phyloP scores from a whole-genome alignment of 257 asterid species.

The Gardenia jasminoides region DNA sequence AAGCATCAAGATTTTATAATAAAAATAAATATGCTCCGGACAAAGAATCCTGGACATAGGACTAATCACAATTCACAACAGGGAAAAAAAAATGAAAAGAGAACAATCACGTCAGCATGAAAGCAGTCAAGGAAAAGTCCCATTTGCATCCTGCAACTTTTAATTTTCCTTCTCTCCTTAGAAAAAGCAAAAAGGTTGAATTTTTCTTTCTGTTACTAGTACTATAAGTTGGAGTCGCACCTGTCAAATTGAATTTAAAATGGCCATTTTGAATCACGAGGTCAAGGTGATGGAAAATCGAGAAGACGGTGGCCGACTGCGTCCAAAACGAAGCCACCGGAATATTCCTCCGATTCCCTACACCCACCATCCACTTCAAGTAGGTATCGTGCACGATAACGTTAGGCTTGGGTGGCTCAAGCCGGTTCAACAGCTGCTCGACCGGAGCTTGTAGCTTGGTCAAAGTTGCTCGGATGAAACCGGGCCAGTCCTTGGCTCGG shows the following conservation, averaged over 20 bases:
- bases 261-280: constrained; percentile 42
- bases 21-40: too few species aligned
- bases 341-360: constrained; percentile 60
- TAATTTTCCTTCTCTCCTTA: too few species aligned
- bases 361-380: constrained; percentile 46
- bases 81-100: too few species aligned
- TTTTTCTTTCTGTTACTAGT: too few species aligned
- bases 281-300: constrained; percentile 47
- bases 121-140: too few species aligned
- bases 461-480: neutral
- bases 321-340: constrained; percentile 86
- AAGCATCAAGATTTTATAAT: too few species aligned
- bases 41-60: too few species aligned
- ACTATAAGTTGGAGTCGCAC: constrained; percentile 27
- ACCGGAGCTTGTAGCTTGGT: constrained; percentile 8
- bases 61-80: too few species aligned
- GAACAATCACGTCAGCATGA: too few species aligned
- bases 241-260: constrained; percentile 38
- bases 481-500: neutral
- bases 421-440: constrained; percentile 6
- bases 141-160: too few species aligned
- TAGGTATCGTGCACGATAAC: constrained; percentile 6
- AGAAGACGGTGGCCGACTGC: constrained; percentile 58
- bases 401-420: neutral
- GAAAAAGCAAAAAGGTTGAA: too few species aligned